phyloP scores from a whole-genome alignment of 495 filamentous ascomycete genomes.

The Penicillium atrosanguineum region DNA sequence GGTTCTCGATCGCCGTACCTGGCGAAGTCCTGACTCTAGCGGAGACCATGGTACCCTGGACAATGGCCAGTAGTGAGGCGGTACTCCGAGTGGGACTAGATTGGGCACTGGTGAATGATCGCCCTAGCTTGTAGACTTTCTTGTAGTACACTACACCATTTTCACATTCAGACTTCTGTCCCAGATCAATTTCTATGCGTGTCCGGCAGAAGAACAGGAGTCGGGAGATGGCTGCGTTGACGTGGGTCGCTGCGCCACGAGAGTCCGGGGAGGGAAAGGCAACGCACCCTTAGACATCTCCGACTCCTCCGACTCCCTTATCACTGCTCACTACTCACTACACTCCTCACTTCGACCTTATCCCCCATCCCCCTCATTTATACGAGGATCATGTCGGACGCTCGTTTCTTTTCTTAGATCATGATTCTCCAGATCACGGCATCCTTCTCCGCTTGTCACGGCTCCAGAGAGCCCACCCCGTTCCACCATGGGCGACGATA shows the following conservation, averaged over 20 bases:
- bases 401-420: slow-evolving; percentile 37
- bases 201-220: neutral
- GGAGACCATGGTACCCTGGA: too few species aligned
- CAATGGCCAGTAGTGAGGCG: neutral
- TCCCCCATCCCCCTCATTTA: slow-evolving; percentile 10
- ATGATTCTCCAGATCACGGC: slow-evolving; percentile 42
- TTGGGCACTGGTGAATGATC: slow-evolving; percentile 6
- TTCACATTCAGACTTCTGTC: too few species aligned
- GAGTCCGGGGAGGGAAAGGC: neutral
- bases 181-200: too few species aligned
- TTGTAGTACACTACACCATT: neutral
- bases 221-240: neutral
- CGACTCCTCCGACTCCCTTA: neutral
- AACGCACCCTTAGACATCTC: neutral
- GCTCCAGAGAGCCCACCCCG: slow-evolving; percentile 35
- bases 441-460: slow-evolving; percentile 30
- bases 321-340: neutral
- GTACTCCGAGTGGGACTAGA: slow-evolving; percentile 3
- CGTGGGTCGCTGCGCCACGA: slow-evolving; percentile 10
- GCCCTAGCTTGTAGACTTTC: neutral
- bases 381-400: slow-evolving; percentile 33
- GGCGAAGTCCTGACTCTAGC: too few species aligned
- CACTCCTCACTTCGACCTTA: neutral
- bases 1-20: neutral
- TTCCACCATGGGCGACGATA: slow-evolving; percentile 56